Percentiles rank a stretch among this genome's conserved stretches.
Evolutionary conservation across 129 eudicot species (phyloP).

Genomic region (Flaveria ramosissima): DNA sequence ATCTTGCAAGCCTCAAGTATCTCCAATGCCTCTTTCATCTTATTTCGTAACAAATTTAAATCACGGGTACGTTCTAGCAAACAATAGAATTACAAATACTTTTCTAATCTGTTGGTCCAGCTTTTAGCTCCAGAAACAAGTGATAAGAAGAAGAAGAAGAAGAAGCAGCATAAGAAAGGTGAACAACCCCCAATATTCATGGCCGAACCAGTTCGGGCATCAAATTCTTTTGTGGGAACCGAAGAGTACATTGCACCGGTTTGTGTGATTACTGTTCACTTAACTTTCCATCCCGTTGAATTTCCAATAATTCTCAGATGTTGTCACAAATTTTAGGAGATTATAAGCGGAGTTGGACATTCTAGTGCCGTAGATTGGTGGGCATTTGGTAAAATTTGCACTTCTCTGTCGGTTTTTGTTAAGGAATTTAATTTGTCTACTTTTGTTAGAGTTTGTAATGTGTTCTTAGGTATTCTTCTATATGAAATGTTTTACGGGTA

Average conservation of each 20-base stretch:
- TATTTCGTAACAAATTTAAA: not conserved
- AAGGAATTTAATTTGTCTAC: not conserved
- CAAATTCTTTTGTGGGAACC: slow-evolving; percentile 94
- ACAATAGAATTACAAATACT: not conserved
- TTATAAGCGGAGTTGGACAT: slow-evolving; percentile 89
- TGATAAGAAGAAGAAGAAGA: slow-evolving; percentile 48
- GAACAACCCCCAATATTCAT: slow-evolving; percentile 78
- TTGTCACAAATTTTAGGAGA: slow-evolving; percentile 52
- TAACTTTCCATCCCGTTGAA: not conserved
- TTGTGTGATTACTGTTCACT: slow-evolving; percentile 19
- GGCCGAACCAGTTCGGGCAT: slow-evolving; percentile 98
- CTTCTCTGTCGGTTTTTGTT: not conserved
- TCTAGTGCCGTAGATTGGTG: slow-evolving; percentile 99
- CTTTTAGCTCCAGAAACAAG: slow-evolving; percentile 63
- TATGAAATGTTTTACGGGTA: slow-evolving; percentile 93
- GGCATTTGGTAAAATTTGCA: slow-evolving; percentile 79
- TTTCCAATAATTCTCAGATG: not conserved
- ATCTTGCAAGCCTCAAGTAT: slow-evolving; percentile 97
- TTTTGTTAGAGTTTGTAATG: not conserved
- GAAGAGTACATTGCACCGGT: slow-evolving; percentile 99
- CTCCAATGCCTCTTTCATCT: not conserved
- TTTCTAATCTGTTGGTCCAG: slow-evolving; percentile 42
- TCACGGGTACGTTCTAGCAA: not conserved
- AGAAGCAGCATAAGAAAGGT: slow-evolving; percentile 53
- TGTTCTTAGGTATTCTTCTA: slow-evolving; percentile 63